These are phyloP conservation scores for Zygosaccharomyces lentus DNA, from an alignment of 805 yeast genomes.

Conservation along the genomic window DNA sequence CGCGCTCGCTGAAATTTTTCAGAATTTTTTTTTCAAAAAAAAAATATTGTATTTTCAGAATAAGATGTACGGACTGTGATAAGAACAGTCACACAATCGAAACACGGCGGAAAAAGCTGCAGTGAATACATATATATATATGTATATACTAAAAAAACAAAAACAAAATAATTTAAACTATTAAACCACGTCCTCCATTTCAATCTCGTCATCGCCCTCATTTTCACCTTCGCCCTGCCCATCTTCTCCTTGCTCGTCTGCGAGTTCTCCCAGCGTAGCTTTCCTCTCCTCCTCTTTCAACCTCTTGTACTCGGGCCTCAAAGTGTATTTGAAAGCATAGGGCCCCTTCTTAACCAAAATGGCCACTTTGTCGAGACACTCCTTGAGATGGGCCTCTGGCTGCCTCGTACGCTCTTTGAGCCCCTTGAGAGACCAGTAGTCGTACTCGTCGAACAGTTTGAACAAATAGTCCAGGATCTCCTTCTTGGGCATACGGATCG, in stretches of 20 bases:
- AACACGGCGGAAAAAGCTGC: not conserved
- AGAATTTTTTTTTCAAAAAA: not conserved
- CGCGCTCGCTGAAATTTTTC: not conserved
- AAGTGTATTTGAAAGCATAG: conserved; percentile 83
- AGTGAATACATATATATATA: not conserved
- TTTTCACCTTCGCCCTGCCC: conserved; percentile 37
- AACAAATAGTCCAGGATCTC: conserved; percentile 85
- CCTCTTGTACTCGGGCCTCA: conserved; percentile 85
- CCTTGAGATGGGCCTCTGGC: conserved; percentile 90
- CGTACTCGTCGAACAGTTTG: conserved; percentile 87
- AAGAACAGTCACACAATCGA: not conserved
- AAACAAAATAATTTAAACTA: not conserved
- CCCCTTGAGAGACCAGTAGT: conserved; percentile 95
- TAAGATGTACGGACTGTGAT: not conserved
- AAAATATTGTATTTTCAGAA: not conserved
- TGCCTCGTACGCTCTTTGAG: conserved; percentile 90
- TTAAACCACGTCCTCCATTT: conserved; percentile 69
- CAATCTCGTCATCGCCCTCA: conserved; percentile 61
- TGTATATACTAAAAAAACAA: too few relatives aligned
- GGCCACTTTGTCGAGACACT: conserved; percentile 86
- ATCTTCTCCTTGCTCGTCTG: conserved; percentile 26
- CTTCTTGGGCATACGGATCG: conserved; percentile 89
- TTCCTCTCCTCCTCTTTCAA: conserved; percentile 73
- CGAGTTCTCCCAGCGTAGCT: conserved; percentile 53
- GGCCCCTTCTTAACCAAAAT: conserved; percentile 90